Conservation (phyloP, 768 basidiomycete genomes). For the Pulveroboletus ravenelii region DNA sequence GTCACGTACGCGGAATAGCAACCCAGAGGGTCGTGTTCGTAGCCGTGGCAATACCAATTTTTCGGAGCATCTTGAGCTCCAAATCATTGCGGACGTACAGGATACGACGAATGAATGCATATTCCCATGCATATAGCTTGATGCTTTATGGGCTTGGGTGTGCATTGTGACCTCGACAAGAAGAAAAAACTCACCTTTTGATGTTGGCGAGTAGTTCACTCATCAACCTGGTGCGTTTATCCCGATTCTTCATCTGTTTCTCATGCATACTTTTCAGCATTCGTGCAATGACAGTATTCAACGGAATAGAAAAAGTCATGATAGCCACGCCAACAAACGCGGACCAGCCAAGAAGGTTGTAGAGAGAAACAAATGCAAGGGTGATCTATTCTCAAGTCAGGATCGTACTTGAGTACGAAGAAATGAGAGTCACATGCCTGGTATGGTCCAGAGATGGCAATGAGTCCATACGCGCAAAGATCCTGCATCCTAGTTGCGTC, state of each 20-base stretch:
- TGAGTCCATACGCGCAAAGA: slow-evolving; percentile 77
- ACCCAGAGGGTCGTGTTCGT: slow-evolving; percentile 61
- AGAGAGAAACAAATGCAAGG: slow-evolving; percentile 86
- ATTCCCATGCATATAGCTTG: slow-evolving; percentile 94
- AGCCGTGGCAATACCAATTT: slow-evolving; percentile 74
- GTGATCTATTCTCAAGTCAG: slow-evolving; percentile 48
- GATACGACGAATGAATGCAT: slow-evolving; percentile 77
- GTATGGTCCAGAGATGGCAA: slow-evolving; percentile 79
- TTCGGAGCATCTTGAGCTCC: slow-evolving; percentile 76
- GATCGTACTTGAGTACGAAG: neutral
- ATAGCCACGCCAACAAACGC: slow-evolving; percentile 86
- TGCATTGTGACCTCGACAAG: neutral
- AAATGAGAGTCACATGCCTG: slow-evolving; percentile 45
- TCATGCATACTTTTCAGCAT: slow-evolving; percentile 74
- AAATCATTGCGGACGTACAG: slow-evolving; percentile 75
- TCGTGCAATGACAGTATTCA: slow-evolving; percentile 70
- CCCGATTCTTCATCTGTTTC: slow-evolving; percentile 90
- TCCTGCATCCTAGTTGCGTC: slow-evolving; percentile 78
- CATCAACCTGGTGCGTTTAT: slow-evolving; percentile 81
- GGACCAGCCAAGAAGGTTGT: slow-evolving; percentile 86
- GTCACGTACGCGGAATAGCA: slow-evolving; percentile 51
- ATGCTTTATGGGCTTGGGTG: slow-evolving; percentile 46
- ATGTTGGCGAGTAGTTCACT: slow-evolving; percentile 92
- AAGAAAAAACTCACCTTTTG: slow-evolving; percentile 49
- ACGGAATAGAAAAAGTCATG: slow-evolving; percentile 78